Conservation (phyloP, 1,284 basidiomycete genomes). For the Limonomyces culmigenus region DNA sequence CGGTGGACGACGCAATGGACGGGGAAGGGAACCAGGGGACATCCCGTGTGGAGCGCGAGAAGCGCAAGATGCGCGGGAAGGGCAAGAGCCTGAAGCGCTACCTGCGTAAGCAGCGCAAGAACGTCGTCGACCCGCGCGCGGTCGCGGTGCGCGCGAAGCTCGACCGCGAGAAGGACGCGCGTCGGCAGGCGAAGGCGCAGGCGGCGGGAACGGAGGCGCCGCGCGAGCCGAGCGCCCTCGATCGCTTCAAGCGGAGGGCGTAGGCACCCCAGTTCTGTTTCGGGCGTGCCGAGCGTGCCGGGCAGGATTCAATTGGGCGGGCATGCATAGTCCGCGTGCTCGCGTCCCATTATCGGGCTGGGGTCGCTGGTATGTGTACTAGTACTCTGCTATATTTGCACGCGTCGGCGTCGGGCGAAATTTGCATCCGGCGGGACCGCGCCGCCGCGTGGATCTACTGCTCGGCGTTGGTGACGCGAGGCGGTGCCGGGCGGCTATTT, state of each 20-base stretch:
- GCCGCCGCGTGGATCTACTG: too few relatives aligned
- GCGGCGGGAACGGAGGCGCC: constrained; percentile 22
- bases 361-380: too few relatives aligned
- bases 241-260: constrained; percentile 40
- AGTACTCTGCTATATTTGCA: too few relatives aligned
- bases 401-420: too few relatives aligned
- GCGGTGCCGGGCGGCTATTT: too few relatives aligned
- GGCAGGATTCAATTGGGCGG: too few relatives aligned
- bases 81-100: constrained; percentile 73
- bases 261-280: too few relatives aligned
- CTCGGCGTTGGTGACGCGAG: too few relatives aligned
- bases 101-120: constrained; percentile 80
- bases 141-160: constrained; percentile 61
- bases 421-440: too few relatives aligned
- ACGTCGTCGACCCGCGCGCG: constrained; percentile 77
- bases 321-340: too few relatives aligned
- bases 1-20: constrained; percentile 15
- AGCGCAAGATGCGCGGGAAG: constrained; percentile 73
- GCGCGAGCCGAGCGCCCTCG: constrained; percentile 42
- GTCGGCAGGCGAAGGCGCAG: constrained; percentile 24
- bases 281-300: too few relatives aligned
- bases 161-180: constrained; percentile 43
- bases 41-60: constrained; percentile 37
- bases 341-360: too few relatives aligned
- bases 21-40: constrained; percentile 17